These are phyloP conservation scores for Puccinia novopanici DNA, from an alignment of 1,284 basidiomycete species.

Conservation along the genomic window DNA sequence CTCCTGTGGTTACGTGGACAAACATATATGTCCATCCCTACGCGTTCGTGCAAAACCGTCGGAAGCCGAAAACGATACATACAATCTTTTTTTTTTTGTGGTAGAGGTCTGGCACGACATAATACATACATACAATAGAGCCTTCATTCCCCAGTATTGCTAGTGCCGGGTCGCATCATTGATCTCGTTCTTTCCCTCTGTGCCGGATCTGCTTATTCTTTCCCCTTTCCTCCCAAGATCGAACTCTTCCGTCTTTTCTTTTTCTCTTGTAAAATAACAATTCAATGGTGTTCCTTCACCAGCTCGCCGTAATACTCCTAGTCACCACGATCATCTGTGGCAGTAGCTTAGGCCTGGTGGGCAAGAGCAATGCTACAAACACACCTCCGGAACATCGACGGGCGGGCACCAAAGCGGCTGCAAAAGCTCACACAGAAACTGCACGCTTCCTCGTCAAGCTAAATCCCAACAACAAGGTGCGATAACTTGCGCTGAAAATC, in stretches of 20 bases:
- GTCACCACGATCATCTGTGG: not conserved
- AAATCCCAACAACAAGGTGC: not conserved
- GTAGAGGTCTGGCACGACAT: no score
- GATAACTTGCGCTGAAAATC: not conserved
- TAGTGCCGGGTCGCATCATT: no score
- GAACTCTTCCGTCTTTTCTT: not conserved
- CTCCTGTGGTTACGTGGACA: not conserved
- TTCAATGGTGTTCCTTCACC: constrained; percentile 16
- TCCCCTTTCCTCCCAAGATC: not conserved
- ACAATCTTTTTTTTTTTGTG: not conserved
- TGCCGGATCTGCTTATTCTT: not conserved
- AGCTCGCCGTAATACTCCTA: not conserved
- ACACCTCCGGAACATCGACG: not conserved
- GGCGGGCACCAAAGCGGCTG: no score
- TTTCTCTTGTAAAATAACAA: not conserved
- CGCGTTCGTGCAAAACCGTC: not conserved
- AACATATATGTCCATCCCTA: not conserved
- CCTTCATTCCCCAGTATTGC: no score
- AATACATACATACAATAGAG: no score
- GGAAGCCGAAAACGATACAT: not conserved
- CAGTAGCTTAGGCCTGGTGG: not conserved
- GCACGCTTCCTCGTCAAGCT: not conserved
- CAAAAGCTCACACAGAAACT: not conserved
- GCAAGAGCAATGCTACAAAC: not conserved
- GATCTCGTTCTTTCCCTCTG: no score